These are phyloP conservation scores for Hansenula lynferdii DNA, from an alignment of 1,139 yeast species.

Conservation along the genomic window DNA sequence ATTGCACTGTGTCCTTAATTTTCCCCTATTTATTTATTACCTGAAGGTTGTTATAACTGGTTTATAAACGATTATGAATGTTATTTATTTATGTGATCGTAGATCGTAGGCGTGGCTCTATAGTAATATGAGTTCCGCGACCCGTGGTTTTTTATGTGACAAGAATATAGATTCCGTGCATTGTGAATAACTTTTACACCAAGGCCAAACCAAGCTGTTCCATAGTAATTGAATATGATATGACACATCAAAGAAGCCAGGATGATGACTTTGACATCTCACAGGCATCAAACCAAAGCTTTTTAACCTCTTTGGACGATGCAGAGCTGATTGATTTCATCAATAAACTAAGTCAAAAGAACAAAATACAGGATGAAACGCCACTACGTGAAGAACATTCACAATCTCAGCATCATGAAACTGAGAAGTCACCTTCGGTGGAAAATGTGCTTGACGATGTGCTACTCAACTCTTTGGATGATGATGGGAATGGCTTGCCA, in stretches of 20 bases:
- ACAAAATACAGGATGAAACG: conserved; percentile 7
- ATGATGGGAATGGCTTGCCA: conserved; percentile 1
- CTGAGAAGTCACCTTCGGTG: too few relatives aligned
- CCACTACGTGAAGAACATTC: conserved; percentile 5
- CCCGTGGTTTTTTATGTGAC: neutral
- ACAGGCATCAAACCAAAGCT: conserved; percentile 13
- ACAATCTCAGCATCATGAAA: too few relatives aligned
- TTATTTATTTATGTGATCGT: too few relatives aligned
- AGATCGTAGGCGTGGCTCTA: too few relatives aligned
- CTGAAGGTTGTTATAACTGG: neutral
- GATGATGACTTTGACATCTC: conserved; percentile 4
- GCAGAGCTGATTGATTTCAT: conserved; percentile 37
- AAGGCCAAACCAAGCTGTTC: too few relatives aligned
- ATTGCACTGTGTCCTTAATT: conserved; percentile 1
- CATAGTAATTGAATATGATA: too few relatives aligned
- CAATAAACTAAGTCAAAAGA: conserved; percentile 29
- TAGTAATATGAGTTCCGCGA: too few relatives aligned
- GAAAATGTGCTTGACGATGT: conserved; percentile 5
- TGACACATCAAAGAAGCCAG: neutral
- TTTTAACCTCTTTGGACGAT: conserved; percentile 33
- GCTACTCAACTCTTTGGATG: neutral
- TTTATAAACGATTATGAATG: too few relatives aligned
- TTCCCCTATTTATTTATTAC: neutral
- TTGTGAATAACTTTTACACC: too few relatives aligned
- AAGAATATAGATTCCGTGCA: too few relatives aligned